Evolutionary conservation across 441 rosid genomes (phyloP).

Genomic region (Iberis amara): DNA sequence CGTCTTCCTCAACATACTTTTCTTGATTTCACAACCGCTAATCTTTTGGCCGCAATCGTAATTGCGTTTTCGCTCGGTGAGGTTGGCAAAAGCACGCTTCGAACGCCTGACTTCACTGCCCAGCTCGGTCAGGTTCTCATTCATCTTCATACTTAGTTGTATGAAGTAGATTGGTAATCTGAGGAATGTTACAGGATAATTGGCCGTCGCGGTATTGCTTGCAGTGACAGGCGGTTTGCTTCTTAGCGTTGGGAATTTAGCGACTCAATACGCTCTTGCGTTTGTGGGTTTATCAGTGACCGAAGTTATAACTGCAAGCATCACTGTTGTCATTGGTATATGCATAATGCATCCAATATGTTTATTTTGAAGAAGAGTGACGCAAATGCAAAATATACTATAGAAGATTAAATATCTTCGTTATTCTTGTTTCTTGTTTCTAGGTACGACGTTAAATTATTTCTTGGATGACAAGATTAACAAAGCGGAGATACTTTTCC

Average conservation of each 20-base stretch:
- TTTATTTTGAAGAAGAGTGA: too few relatives aligned
- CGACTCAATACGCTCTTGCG: slow-evolving; percentile 78
- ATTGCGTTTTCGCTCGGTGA: slow-evolving; percentile 79
- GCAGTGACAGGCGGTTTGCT: slow-evolving; percentile 73
- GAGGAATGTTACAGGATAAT: slow-evolving; percentile 33
- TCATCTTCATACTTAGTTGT: not conserved
- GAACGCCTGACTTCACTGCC: slow-evolving; percentile 49
- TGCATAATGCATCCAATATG: not conserved
- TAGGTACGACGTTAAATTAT: slow-evolving; percentile 80
- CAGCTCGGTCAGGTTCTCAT: slow-evolving; percentile 58
- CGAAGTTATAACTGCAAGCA: slow-evolving; percentile 66
- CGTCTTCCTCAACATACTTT: slow-evolving; percentile 91
- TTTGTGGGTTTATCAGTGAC: slow-evolving; percentile 80
- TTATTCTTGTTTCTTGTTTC: slow-evolving; percentile 5
- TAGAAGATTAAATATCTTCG: not conserved
- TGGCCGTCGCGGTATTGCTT: slow-evolving; percentile 71
- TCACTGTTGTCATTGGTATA: slow-evolving; percentile 76
- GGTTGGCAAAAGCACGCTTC: slow-evolving; percentile 41
- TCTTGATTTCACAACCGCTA: slow-evolving; percentile 72
- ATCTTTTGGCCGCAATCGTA: slow-evolving; percentile 61
- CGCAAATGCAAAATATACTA: too few relatives aligned
- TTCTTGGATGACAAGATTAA: slow-evolving; percentile 75
- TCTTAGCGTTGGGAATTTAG: slow-evolving; percentile 69
- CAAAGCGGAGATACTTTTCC: slow-evolving; percentile 60
- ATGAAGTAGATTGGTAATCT: not conserved